Conservation (phyloP, 2,329 filamentous ascomycete genomes). For the Dryadomyces quercivorus region DNA sequence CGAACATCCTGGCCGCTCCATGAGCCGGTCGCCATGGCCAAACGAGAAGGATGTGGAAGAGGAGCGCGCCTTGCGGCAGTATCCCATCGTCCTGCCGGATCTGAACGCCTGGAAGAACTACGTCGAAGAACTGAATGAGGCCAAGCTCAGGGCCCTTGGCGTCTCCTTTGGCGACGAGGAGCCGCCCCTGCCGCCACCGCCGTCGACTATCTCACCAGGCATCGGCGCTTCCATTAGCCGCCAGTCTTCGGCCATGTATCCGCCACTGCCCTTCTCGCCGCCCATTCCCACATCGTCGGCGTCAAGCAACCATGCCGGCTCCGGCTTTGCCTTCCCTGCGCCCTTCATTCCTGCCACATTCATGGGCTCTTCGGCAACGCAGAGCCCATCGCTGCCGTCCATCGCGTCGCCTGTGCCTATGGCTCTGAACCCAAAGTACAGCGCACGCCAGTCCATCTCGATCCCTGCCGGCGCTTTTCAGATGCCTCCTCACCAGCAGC, state of each 20-base stretch:
- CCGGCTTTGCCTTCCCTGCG: constrained; percentile 43
- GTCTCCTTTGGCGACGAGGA: constrained; percentile 72
- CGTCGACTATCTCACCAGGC: constrained; percentile 54
- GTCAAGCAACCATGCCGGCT: constrained; percentile 51
- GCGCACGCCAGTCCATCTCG: constrained; percentile 61
- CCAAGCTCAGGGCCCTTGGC: constrained; percentile 82
- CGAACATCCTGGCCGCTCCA: constrained; percentile 32
- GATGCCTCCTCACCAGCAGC: constrained; percentile 33
- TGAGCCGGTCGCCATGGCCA: constrained; percentile 61
- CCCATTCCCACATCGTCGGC: constrained; percentile 70
- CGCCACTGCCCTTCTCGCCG: constrained; percentile 69
- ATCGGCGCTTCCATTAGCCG: constrained; percentile 45
- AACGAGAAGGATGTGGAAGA: constrained; percentile 41
- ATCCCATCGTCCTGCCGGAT: constrained; percentile 57
- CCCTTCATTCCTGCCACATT: constrained; percentile 46
- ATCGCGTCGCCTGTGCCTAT: constrained; percentile 65
- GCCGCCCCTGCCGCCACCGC: constrained; percentile 38
- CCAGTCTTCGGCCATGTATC: constrained; percentile 60
- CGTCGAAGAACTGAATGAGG: constrained; percentile 71
- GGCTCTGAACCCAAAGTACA: constrained; percentile 39
- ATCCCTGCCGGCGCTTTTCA: constrained; percentile 54
- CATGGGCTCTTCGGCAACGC: constrained; percentile 41
- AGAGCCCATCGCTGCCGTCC: constrained; percentile 52
- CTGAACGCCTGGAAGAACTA: constrained; percentile 63
- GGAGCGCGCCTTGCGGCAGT: constrained; percentile 41